These are phyloP conservation scores for Parietichytrium sp. DNA, from an alignment of 108 stramenopile genomes.

Conservation along the genomic window DNA sequence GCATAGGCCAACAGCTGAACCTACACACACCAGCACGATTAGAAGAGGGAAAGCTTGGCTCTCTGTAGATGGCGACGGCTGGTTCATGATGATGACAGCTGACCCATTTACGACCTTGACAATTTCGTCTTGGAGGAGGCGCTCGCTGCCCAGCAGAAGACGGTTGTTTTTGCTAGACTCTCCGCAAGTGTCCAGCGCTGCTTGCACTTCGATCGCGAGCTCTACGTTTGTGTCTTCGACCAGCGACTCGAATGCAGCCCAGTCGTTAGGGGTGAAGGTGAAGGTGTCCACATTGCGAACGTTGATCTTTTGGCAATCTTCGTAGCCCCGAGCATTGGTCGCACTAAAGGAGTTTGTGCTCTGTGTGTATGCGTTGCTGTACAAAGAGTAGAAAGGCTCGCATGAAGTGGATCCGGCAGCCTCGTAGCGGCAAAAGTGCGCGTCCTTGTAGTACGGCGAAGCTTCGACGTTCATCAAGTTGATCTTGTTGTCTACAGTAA, in stretches of 20 bases:
- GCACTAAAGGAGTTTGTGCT: not conserved
- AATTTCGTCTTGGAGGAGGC: too few species aligned
- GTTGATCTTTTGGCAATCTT: not conserved
- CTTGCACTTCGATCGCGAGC: not conserved
- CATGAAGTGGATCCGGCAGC: not conserved
- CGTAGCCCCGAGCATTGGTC: not conserved
- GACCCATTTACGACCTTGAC: too few species aligned
- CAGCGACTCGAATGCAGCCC: not conserved
- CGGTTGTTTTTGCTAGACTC: not conserved
- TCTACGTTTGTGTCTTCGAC: not conserved
- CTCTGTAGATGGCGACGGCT: too few species aligned
- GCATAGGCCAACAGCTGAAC: too few species aligned
- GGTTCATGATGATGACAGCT: too few species aligned
- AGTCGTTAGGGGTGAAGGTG: not conserved
- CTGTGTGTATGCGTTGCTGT: not conserved
- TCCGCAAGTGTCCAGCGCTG: not conserved
- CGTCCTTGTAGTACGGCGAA: not conserved
- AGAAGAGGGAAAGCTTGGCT: too few species aligned
- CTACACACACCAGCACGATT: too few species aligned
- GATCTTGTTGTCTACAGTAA: not conserved
- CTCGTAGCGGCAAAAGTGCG: constrained; percentile 19
- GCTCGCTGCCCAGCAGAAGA: not conserved
- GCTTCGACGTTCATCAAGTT: not conserved
- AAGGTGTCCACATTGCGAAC: not conserved
- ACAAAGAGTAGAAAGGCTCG: not conserved